Conservation (phyloP, 2,329 filamentous ascomycete species). For the Sclerotinia sclerotiorum region DNA sequence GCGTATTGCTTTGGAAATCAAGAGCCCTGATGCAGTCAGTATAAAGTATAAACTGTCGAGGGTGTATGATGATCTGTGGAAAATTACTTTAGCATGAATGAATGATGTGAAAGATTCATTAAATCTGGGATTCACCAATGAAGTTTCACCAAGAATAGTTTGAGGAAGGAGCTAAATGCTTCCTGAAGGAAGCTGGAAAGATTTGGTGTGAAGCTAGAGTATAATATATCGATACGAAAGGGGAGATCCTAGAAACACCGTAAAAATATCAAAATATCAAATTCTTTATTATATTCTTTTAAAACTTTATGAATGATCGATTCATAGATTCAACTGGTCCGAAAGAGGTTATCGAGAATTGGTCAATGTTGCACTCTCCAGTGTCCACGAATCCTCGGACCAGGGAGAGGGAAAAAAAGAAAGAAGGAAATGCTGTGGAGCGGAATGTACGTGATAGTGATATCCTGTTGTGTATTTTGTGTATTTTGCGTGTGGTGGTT, state of each 20-base stretch:
- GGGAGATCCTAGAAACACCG: not conserved
- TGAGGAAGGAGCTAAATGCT: conserved; percentile 8
- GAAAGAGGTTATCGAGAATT: not conserved
- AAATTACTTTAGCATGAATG: not conserved
- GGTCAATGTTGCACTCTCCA: not conserved
- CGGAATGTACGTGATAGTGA: conserved; percentile 10
- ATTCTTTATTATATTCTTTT: not conserved
- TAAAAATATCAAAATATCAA: not conserved
- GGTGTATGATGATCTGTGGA: not conserved
- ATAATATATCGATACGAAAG: not conserved
- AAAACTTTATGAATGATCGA: not conserved
- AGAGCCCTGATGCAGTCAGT: not conserved
- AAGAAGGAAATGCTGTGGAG: conserved; percentile 4
- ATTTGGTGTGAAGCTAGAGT: not conserved
- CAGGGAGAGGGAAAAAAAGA: conserved; percentile 1
- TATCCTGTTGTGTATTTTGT: conserved; percentile 6
- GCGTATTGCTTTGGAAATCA: not conserved
- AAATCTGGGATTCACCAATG: conserved; percentile 2
- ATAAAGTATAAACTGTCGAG: not conserved
- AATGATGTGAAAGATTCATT: not conserved
- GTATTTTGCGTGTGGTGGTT: not conserved
- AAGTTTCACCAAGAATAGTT: not conserved
- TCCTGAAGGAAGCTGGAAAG: conserved; percentile 8
- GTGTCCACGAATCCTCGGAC: conserved; percentile 12
- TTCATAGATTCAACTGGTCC: not conserved